These are phyloP conservation scores for Penicillium argentinense DNA, from an alignment of 495 filamentous ascomycete species.

Conservation along the genomic window DNA sequence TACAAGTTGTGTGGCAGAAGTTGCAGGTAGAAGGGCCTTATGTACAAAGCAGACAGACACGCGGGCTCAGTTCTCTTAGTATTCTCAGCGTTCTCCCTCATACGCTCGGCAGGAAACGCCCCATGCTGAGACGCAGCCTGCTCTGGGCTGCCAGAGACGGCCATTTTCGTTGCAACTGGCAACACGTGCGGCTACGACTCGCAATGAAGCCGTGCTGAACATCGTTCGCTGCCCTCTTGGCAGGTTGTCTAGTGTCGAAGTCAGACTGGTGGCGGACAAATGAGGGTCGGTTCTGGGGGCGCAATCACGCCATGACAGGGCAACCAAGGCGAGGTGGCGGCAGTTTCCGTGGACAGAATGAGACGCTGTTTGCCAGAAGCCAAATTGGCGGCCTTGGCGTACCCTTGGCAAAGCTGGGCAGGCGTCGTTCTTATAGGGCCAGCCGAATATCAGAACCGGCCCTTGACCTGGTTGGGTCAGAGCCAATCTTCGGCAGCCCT, in stretches of 20 bases:
- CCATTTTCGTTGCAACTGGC: background rate
- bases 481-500: background rate
- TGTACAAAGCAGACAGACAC: slow-evolving; percentile 7
- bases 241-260: slow-evolving; percentile 13
- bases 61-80: no score
- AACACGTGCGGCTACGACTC: slow-evolving; percentile 23
- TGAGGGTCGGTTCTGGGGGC: slow-evolving; percentile 5
- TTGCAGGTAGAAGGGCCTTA: slow-evolving; percentile 6
- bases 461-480: no score
- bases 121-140: background rate
- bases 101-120: slow-evolving; percentile 1
- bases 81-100: background rate
- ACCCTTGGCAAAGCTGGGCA: slow-evolving; percentile 20
- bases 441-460: background rate
- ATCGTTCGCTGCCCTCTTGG: slow-evolving; percentile 16
- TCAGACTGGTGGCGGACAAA: slow-evolving; percentile 13
- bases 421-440: background rate
- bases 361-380: slow-evolving; percentile 1
- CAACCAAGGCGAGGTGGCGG: background rate
- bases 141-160: background rate
- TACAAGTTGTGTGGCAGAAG: background rate
- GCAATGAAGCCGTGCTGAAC: slow-evolving; percentile 2
- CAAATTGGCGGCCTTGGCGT: slow-evolving; percentile 21
- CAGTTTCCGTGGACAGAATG: background rate
- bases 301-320: slow-evolving; percentile 15